Base-by-base conservation (phyloP, 2,329 filamentous ascomycete species). In the Aspergillus ochraceoroseus region DNA sequence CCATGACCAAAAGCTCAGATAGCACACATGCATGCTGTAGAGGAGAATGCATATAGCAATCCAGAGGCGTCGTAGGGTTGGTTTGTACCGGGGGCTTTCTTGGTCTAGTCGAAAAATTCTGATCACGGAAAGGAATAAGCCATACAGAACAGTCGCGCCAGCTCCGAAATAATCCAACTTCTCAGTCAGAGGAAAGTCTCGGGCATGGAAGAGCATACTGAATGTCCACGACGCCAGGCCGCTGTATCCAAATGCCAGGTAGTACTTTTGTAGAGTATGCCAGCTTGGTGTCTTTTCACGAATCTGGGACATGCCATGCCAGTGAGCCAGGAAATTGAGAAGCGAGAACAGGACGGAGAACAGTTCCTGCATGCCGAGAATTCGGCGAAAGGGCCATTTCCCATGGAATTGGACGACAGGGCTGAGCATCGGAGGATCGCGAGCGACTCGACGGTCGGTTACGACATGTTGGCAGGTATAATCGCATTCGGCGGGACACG, bases 81-180 rank as follows among this genome's bases (percentile, higher is more conserved):
- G 68, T 47, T 70, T 70, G 35, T 61, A 54, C 35, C 65, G 72
- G 52, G 71, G 67, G 23, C 57, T 49, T 38, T 68, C 58, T 55
- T 75, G 70, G 62, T 95, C 88, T 51, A 95, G 76, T 19, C 89
- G 76, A 63, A 92, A 92, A 37, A 96, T 76, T 43, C 90, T 75
- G 39, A 98, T 76, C 0, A 82, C 77, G 3, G 86, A 79, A 58
- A 90, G 90, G 68, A 89, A 98, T 52, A 95, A 68, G 12, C 90
- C 89, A 63, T 95, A 96, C 46, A 96, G 72, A 9, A 98, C 87
- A 56, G 77, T 87, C 29, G 86, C 88, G 25, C 89, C 92, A 7
- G 92, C 92, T 12, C 79, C 92, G 59, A 95, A 95, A 68, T 98
- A 98, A 67, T 98, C 92, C 68, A 95, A 70, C 68, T 94, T 87